Conservation (phyloP, 495 filamentous ascomycete species). For the Terfezia boudieri region DNA sequence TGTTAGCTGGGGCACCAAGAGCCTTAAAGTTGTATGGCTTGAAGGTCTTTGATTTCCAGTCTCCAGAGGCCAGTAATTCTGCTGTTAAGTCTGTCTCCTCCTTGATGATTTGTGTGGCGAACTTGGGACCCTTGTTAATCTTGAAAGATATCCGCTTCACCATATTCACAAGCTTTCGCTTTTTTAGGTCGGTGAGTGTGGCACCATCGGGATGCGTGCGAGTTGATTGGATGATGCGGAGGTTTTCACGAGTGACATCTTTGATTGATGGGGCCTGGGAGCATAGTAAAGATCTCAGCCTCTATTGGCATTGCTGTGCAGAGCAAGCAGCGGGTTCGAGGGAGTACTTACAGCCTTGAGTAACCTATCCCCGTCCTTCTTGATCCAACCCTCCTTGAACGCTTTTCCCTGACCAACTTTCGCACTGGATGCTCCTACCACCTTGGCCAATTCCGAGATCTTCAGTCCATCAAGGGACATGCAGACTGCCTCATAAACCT, state of each 20-base stretch:
- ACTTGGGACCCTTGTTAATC: conserved; percentile 68
- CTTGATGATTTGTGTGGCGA: conserved; percentile 58
- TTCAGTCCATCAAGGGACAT: conserved; percentile 56
- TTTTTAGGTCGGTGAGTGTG: conserved; percentile 55
- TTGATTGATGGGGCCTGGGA: conserved; percentile 40
- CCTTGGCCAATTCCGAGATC: conserved; percentile 50
- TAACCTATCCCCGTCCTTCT: conserved; percentile 48
- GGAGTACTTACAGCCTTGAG: conserved; percentile 18
- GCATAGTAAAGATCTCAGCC: not conserved
- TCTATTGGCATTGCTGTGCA: conserved; percentile 2
- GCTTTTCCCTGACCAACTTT: conserved; percentile 90
- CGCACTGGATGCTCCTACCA: conserved; percentile 56
- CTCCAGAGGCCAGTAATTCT: conserved; percentile 65
- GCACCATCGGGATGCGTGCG: conserved; percentile 47
- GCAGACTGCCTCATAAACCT: conserved; percentile 71
- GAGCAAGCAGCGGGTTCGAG: not conserved
- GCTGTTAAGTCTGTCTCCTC: conserved; percentile 89
- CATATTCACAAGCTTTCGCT: conserved; percentile 61
- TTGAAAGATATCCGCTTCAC: conserved; percentile 71
- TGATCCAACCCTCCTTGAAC: conserved; percentile 92
- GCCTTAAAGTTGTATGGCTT: conserved; percentile 98
- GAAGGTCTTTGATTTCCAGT: conserved; percentile 68
- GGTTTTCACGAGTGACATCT: conserved; percentile 53
- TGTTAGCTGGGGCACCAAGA: conserved; percentile 50
- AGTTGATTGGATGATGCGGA: conserved; percentile 45